These are phyloP conservation scores for Collybia sordida DNA, from an alignment of 768 basidiomycete genomes.

Conservation along the genomic window DNA sequence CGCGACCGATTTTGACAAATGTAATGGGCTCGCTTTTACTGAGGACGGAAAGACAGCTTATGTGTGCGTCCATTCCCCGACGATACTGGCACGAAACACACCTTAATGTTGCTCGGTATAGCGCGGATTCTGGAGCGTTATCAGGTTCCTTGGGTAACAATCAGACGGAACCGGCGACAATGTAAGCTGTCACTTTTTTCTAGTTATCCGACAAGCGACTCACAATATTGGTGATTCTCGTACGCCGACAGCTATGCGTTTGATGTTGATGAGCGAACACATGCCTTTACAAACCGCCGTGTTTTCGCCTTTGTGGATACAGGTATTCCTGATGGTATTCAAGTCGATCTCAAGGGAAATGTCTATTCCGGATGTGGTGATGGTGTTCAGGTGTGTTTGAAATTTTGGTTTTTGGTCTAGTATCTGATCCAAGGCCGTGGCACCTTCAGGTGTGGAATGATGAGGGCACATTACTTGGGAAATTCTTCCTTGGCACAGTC, in stretches of 20 bases:
- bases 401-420: not conserved
- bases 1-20: slow-evolving; percentile 69
- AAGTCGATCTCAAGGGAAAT: slow-evolving; percentile 62
- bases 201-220: not conserved
- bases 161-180: slow-evolving; percentile 61
- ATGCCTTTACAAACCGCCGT: slow-evolving; percentile 57
- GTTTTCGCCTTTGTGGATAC: slow-evolving; percentile 67
- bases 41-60: slow-evolving; percentile 63
- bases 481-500: slow-evolving; percentile 52
- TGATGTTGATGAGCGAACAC: slow-evolving; percentile 58
- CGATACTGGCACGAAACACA: too few species aligned
- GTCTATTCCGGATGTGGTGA: slow-evolving; percentile 68
- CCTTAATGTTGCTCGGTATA: slow-evolving; percentile 14
- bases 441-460: slow-evolving; percentile 48
- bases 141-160: slow-evolving; percentile 47
- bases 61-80: slow-evolving; percentile 36
- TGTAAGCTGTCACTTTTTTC: slow-evolving; percentile 42
- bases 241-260: slow-evolving; percentile 53
- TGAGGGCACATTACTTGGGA: slow-evolving; percentile 57
- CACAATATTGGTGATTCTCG: not conserved
- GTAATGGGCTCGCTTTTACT: slow-evolving; percentile 74
- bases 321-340: slow-evolving; percentile 67
- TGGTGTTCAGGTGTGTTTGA: slow-evolving; percentile 51
- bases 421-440: not conserved
- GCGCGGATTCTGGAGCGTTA: slow-evolving; percentile 50